A percentile compares a stretch with the other conserved stretches of the same genome.
phyloP scores from a whole-genome alignment of 73 alveolate genomes.

The Paramecium tetraurelia region DNA sequence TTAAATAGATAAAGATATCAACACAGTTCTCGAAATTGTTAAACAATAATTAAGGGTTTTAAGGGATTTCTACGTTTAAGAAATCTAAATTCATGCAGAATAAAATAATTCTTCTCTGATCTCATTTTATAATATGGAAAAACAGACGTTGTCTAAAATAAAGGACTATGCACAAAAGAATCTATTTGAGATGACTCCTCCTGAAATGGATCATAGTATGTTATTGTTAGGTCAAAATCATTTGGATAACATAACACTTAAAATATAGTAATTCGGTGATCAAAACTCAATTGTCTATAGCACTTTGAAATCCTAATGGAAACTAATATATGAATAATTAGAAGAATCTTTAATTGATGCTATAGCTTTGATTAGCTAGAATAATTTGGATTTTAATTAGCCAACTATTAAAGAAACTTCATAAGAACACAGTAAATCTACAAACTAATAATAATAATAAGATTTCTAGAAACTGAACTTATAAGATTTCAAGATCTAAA shows the following conservation, averaged over 20 bases:
- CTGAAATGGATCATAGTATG: constrained; percentile 45
- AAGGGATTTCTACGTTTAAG: background rate
- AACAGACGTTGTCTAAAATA: background rate
- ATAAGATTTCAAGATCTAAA: background rate
- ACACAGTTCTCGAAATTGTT: background rate
- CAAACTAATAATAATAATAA: background rate
- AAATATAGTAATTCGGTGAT: background rate
- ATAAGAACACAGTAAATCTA: background rate
- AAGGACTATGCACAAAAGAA: background rate
- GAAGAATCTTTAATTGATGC: background rate
- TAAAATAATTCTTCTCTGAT: background rate
- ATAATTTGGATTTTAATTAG: background rate
- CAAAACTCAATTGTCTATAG: background rate
- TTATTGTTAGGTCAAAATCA: background rate
- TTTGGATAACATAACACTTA: background rate
- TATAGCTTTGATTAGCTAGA: background rate
- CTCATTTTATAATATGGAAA: background rate
- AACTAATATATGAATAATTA: background rate
- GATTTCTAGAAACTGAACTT: background rate
- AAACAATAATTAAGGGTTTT: background rate
- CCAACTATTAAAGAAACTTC: background rate
- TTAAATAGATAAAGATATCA: background rate
- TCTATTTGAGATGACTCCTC: constrained; percentile 47
- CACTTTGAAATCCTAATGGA: constrained; percentile 3
- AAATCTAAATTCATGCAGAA: background rate